phyloP scores from a whole-genome alignment of 805 yeast genomes.

The Millerozyma miso region DNA sequence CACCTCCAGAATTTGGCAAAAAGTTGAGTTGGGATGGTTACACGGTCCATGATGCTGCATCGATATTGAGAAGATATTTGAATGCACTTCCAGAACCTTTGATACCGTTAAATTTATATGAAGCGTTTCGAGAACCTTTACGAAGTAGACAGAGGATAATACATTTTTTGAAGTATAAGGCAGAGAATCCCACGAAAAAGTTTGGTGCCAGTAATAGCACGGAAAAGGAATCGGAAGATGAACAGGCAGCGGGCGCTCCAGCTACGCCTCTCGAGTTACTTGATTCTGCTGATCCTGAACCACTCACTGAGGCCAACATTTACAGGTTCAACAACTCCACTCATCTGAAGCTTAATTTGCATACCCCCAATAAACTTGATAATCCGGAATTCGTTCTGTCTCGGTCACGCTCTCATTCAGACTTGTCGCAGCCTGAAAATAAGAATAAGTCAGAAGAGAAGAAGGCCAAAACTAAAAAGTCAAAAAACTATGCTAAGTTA shows the following conservation, averaged over 20 bases:
- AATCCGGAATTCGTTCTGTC: conserved; percentile 6
- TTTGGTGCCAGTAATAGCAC: conserved; percentile 4
- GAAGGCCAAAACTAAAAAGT: conserved; percentile 19
- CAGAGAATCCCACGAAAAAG: conserved; percentile 33
- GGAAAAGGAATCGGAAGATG: conserved; percentile 5
- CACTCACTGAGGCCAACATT: conserved; percentile 30
- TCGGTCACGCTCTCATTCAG: conserved; percentile 1
- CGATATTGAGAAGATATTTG: conserved; percentile 77
- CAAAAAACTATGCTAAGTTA: conserved; percentile 52
- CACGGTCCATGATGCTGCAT: conserved; percentile 96
- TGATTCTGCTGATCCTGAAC: conserved; percentile 15
- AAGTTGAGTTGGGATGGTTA: conserved; percentile 88
- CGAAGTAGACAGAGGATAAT: conserved; percentile 58
- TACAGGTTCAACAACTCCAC: conserved; percentile 23
- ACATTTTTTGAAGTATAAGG: conserved; percentile 60
- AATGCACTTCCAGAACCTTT: conserved; percentile 90
- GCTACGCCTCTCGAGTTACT: conserved; percentile 10
- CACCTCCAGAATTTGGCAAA: conserved; percentile 88
- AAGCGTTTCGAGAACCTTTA: conserved; percentile 74
- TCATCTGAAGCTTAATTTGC: conserved; percentile 2
- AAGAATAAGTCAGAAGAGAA: not conserved
- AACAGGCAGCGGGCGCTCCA: conserved; percentile 5
- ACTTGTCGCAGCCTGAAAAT: not conserved
- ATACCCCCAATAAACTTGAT: conserved; percentile 1
- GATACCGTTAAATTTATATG: conserved; percentile 74